Conservation (phyloP, 2,329 filamentous ascomycete genomes). For the Pseudogymnoascus sp. region DNA sequence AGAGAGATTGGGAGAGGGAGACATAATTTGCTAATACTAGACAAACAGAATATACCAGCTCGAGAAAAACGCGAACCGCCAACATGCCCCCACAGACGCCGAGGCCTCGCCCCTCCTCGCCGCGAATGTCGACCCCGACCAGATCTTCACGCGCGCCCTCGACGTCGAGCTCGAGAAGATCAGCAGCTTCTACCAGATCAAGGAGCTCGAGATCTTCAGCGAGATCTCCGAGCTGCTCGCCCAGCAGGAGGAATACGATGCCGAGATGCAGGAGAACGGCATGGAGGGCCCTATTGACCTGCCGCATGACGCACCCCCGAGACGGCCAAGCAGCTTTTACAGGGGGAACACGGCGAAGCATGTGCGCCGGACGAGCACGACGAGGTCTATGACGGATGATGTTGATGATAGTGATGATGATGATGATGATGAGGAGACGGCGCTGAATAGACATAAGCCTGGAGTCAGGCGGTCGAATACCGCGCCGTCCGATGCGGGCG, state of each 20-base stretch:
- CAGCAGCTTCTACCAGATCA: conserved; percentile 79
- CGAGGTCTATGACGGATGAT: conserved; percentile 46
- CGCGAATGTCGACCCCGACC: conserved; percentile 64
- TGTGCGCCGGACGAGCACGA: conserved; percentile 39
- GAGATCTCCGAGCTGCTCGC: conserved; percentile 71
- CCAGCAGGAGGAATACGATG: conserved; percentile 62
- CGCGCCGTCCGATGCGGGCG: conserved; percentile 19
- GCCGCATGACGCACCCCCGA: neutral
- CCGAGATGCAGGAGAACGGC: conserved; percentile 29
- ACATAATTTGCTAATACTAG: conserved; percentile 13
- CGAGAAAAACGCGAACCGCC: conserved; percentile 72
- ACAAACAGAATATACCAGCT: conserved; percentile 77
- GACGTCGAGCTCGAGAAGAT: conserved; percentile 93
- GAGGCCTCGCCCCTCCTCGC: conserved; percentile 80
- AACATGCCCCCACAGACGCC: conserved; percentile 55
- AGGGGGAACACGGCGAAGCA: conserved; percentile 36
- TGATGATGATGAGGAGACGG: conserved; percentile 57
- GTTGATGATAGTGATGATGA: conserved; percentile 58
- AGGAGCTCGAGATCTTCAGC: conserved; percentile 79
- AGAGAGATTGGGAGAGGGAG: no score
- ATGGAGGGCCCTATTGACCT: conserved; percentile 11
- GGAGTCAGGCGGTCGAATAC: conserved; percentile 29
- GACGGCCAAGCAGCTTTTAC: conserved; percentile 15
- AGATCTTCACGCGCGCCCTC: conserved; percentile 71
- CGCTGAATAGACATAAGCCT: conserved; percentile 25